Conservation (phyloP, 768 basidiomycete species). For the Hirschioporus abietinus region DNA sequence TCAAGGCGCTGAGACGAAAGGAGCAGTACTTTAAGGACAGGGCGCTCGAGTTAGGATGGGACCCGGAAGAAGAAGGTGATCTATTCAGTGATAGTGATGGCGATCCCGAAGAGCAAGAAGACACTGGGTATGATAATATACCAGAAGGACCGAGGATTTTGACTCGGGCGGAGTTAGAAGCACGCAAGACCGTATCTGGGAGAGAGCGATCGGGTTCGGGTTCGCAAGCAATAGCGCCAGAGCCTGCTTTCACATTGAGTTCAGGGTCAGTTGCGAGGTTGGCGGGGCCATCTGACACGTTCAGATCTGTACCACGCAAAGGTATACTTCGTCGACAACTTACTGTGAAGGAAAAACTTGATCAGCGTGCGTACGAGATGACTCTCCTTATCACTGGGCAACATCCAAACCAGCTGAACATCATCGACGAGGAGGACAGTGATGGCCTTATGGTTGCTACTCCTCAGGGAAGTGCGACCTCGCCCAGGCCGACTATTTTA, state of each 20-base stretch:
- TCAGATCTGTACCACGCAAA: not conserved
- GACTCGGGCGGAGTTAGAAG: conserved; percentile 20
- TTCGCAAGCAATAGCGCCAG: not conserved
- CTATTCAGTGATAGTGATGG: not conserved
- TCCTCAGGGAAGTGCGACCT: no score
- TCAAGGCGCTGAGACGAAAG: not conserved
- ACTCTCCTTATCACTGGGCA: not conserved
- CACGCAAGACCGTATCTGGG: conserved; percentile 12
- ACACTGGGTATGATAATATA: conserved; percentile 7
- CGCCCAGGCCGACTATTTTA: not conserved
- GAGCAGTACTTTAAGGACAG: not conserved
- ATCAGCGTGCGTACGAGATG: not conserved
- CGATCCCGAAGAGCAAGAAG: not conserved
- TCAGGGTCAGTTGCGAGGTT: not conserved
- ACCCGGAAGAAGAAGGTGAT: not conserved
- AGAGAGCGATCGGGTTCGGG: not conserved
- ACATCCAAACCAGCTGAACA: not conserved
- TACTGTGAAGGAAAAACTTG: not conserved
- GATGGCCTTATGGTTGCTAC: no score
- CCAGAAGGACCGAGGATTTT: conserved; percentile 18
- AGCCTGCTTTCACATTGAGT: not conserved
- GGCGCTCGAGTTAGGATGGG: not conserved
- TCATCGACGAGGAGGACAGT: not conserved
- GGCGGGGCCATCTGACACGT: not conserved
- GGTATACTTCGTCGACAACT: not conserved